These are phyloP conservation scores for Leucosporidium scottii DNA, from an alignment of 768 basidiomycete species.

Conservation along the genomic window DNA sequence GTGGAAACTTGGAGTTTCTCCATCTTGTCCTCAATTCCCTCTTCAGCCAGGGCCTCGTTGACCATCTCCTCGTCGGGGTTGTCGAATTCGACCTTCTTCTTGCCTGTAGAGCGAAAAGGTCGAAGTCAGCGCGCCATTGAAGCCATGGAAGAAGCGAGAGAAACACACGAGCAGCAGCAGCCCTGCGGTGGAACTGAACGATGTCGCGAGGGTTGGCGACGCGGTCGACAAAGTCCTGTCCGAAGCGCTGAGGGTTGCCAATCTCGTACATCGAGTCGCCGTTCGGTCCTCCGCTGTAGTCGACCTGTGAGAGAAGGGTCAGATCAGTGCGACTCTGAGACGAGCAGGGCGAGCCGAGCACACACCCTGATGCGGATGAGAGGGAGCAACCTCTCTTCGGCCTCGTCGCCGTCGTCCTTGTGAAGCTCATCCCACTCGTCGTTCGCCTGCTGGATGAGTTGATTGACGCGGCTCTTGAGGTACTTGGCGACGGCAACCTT, in stretches of 20 bases:
- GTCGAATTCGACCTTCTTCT: conserved; percentile 63
- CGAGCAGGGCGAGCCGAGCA: neutral
- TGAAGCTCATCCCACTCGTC: conserved; percentile 70
- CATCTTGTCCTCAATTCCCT: conserved; percentile 40
- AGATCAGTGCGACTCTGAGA: neutral
- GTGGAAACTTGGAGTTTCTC: conserved; percentile 76
- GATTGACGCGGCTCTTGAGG: conserved; percentile 57
- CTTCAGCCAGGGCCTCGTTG: conserved; percentile 56
- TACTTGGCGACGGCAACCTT: conserved; percentile 49
- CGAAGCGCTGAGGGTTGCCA: conserved; percentile 93
- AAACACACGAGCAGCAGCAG: conserved; percentile 49
- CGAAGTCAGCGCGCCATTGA: neutral
- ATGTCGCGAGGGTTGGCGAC: conserved; percentile 93
- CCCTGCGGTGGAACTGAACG: conserved; percentile 78
- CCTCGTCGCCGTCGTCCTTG: conserved; percentile 44
- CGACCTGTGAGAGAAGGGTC: conserved; percentile 2
- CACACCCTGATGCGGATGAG: conserved; percentile 26
- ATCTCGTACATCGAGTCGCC: conserved; percentile 56
- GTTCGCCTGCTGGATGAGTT: conserved; percentile 70
- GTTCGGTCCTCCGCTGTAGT: conserved; percentile 65
- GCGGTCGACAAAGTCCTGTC: conserved; percentile 82
- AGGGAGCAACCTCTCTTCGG: conserved; percentile 63
- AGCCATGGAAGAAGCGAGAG: neutral
- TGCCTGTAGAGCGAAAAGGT: conserved; percentile 9
- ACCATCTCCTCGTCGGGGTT: conserved; percentile 69